Evolutionary conservation across 176 grass and related monocot genomes (phyloP), one percentile per base, ranked within the genome.

Genomic region (Hyparrhenia diplandra): DNA sequence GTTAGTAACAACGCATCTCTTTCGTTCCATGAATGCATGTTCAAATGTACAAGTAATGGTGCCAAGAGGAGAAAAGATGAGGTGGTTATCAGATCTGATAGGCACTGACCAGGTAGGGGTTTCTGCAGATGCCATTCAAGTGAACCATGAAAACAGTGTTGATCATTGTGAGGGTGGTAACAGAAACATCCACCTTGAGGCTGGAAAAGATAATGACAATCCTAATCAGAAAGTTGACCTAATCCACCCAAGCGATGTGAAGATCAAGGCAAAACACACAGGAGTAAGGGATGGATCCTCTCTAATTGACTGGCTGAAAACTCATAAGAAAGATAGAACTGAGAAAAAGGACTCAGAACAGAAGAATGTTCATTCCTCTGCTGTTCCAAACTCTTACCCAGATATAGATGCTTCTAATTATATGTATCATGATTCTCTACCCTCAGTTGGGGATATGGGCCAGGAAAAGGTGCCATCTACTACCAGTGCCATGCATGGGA

Each of bases 361-460:
- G 41, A 90, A 84, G 81, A 69, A 85, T 46, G 45, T 75, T 55
- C 79, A 60, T 69, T 76, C 77, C 85, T 71, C 60, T 86, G 57
- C 42, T 84, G 74, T 82, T 61, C 76, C 64, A 66, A 74, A 66
- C 58, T 82, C 74, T 82, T 25, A 10, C 73, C 74, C 41, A 6
- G 41, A 89, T 74, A 37, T 29, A 21, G 31, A 23, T 74, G 68
- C 73, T 73, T 75, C 62, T 52, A 64, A 79, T 55, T 21, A 71
- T 69, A 41, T 65, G 20, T 4, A 28, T 28, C 60, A 82, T 0
- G 45, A 30, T 72, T 78, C 47, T 80, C 45, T 40, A 35, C 34
- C 71, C 24, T 64, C 64, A 35, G 71, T 24, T 61, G 67, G 61
- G 24, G 67, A 82, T 75, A 65, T 76, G 37, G 83, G 36, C 37